A percentile compares a stretch with the other conserved stretches of the same genome.
Evolutionary conservation across 208 protist species (phyloP).

Genomic region (Crithidia thermophila): DNA sequence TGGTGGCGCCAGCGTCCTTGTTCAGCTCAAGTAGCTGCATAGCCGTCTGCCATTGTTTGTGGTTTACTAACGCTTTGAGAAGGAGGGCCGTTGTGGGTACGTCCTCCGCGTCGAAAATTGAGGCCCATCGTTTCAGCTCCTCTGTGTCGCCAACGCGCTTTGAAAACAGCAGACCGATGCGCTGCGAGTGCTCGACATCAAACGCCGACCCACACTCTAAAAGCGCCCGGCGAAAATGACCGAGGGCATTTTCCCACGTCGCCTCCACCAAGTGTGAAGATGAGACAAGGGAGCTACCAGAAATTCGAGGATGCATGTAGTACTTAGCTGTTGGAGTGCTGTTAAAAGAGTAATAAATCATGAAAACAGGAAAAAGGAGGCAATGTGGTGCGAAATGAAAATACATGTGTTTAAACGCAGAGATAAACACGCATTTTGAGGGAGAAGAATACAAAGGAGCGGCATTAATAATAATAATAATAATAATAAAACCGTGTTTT

Average conservation of each 20-base stretch:
- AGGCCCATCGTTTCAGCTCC: slow-evolving; percentile 57
- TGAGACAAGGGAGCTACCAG: slow-evolving; percentile 8
- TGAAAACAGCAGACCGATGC: slow-evolving; percentile 59
- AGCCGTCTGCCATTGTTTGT: slow-evolving; percentile 59
- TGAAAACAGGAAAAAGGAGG: slow-evolving; percentile 15
- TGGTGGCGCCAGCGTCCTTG: slow-evolving; percentile 16
- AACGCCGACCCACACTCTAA: slow-evolving; percentile 62
- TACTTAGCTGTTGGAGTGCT: too few relatives aligned
- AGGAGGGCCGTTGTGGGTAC: slow-evolving; percentile 57
- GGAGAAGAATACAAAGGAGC: too few relatives aligned
- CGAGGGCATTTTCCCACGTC: slow-evolving; percentile 56
- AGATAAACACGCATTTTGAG: too few relatives aligned
- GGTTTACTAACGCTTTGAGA: slow-evolving; percentile 66
- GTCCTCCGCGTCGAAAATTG: slow-evolving; percentile 58
- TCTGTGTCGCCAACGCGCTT: slow-evolving; percentile 33
- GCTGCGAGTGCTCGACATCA: slow-evolving; percentile 64
- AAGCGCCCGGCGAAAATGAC: slow-evolving; percentile 55
- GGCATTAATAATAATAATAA: too few relatives aligned
- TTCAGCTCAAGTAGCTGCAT: slow-evolving; percentile 53
- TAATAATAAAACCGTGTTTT: too few relatives aligned
- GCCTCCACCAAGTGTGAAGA: slow-evolving; percentile 38
- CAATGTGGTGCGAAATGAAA: background rate
- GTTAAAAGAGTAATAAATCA: slow-evolving; percentile 4
- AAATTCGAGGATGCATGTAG: slow-evolving; percentile 22
- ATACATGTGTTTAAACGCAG: slow-evolving; percentile 4